A percentile compares a stretch with the other conserved stretches of the same genome.
These are phyloP conservation scores for Achaetomiella virescens DNA, from an alignment of 495 filamentous ascomycete genomes.

Conservation along the genomic window DNA sequence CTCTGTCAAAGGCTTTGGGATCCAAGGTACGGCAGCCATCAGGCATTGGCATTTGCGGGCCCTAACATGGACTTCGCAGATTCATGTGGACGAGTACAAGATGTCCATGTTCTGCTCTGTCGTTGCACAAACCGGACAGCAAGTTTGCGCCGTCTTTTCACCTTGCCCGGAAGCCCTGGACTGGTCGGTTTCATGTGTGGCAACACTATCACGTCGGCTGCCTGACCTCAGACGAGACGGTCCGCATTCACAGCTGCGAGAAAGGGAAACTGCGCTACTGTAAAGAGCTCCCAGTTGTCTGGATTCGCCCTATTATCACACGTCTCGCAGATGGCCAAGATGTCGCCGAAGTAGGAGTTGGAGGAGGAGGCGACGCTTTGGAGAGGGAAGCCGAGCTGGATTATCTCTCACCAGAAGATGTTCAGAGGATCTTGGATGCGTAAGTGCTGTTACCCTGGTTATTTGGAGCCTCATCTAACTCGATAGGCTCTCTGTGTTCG, in stretches of 20 bases:
- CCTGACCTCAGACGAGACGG: conserved; percentile 56
- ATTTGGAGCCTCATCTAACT: background rate
- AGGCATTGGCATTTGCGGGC: too few species aligned
- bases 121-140: conserved; percentile 26
- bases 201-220: conserved; percentile 64
- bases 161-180: conserved; percentile 53
- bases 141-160: conserved; percentile 33
- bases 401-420: conserved; percentile 39
- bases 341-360: conserved; percentile 67
- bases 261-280: conserved; percentile 57
- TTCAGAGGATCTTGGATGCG: conserved; percentile 43
- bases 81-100: conserved; percentile 83
- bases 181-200: conserved; percentile 73
- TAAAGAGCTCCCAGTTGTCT: conserved; percentile 57
- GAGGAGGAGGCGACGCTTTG: conserved; percentile 73
- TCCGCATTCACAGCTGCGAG: conserved; percentile 87
- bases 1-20: conserved; percentile 62
- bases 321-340: conserved; percentile 49
- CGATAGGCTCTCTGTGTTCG: conserved; percentile 17
- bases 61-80: conserved; percentile 34
- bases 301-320: conserved; percentile 72
- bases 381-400: conserved; percentile 60
- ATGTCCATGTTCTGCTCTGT: conserved; percentile 66
- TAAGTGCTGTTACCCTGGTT: conserved; percentile 21
- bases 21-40: conserved; percentile 47